Conservation (phyloP, 2,329 filamentous ascomycete species). For the Pseudocercospora cruenta region DNA sequence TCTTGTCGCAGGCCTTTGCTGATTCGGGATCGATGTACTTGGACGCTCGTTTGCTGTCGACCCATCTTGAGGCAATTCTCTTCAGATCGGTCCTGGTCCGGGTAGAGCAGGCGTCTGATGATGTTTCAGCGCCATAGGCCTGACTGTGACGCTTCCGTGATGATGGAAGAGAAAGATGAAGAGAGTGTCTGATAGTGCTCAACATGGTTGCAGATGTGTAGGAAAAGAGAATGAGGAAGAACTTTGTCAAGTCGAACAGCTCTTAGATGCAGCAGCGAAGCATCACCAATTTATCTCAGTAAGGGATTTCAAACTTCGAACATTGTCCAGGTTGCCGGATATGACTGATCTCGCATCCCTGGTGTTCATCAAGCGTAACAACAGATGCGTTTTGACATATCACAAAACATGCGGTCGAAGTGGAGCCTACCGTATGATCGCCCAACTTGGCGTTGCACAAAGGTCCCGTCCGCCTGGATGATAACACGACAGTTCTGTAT, state of each 20-base stretch:
- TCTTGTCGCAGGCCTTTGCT: background rate
- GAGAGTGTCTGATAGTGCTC: conserved; percentile 6
- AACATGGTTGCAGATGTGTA: background rate
- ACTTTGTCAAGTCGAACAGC: background rate
- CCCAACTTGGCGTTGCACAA: background rate
- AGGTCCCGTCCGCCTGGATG: conserved; percentile 1
- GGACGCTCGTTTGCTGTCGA: background rate
- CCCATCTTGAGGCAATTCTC: conserved; percentile 3
- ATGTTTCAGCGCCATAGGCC: background rate
- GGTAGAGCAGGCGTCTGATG: background rate
- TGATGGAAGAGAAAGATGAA: background rate
- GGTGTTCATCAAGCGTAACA: conserved; percentile 6
- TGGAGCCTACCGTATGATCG: background rate
- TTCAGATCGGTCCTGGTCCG: background rate
- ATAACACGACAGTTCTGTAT: conserved; percentile 6
- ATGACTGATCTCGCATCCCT: background rate
- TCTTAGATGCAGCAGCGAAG: background rate
- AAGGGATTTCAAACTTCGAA: background rate
- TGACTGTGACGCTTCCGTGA: background rate
- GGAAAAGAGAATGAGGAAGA: background rate
- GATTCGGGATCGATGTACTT: background rate
- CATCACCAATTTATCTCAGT: background rate
- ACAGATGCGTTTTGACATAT: conserved; percentile 1
- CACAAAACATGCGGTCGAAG: conserved; percentile 2
- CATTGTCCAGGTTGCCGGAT: conserved; percentile 5